Evolutionary conservation across 192 early-diverging fungal species (phyloP).

Genomic region (Backusella psychrophila): DNA sequence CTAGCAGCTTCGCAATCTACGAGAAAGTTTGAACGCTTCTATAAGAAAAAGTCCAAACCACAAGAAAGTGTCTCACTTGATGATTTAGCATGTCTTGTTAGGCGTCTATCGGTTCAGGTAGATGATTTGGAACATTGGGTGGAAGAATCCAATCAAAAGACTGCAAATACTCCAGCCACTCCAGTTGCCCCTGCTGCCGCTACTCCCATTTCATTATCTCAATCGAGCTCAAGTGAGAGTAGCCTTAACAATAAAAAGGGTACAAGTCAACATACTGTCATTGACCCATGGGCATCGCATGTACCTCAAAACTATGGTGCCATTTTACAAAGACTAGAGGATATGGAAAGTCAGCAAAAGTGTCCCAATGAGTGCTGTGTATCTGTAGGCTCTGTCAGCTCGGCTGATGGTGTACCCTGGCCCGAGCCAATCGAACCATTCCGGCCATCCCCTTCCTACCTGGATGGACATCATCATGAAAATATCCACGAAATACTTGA

Average conservation of each 20-base stretch:
- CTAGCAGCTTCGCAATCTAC: not conserved
- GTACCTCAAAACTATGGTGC: not conserved
- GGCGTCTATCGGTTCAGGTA: not conserved
- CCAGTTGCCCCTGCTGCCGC: not conserved
- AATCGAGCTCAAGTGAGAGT: not conserved
- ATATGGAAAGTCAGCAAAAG: not conserved
- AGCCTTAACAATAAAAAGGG: not conserved
- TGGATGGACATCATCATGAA: not conserved
- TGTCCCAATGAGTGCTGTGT: not conserved
- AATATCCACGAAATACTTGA: not conserved
- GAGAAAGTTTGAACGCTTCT: not conserved
- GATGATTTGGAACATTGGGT: slow-evolving; percentile 13
- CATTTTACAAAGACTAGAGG: slow-evolving; percentile 2
- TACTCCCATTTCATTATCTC: not conserved
- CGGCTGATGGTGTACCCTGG: slow-evolving; percentile 11
- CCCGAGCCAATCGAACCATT: slow-evolving; percentile 1
- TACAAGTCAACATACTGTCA: not conserved
- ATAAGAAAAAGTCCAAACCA: not conserved
- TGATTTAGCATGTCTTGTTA: slow-evolving; percentile 7
- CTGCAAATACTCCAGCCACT: not conserved
- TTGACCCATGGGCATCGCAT: slow-evolving; percentile 15
- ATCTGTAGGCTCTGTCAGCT: not conserved
- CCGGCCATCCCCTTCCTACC: not conserved
- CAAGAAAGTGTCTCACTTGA: slow-evolving; percentile 1
- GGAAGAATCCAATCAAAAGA: not conserved